phyloP scores from a whole-genome alignment of 306 rosid genomes.

The Ceratonia siliqua region DNA sequence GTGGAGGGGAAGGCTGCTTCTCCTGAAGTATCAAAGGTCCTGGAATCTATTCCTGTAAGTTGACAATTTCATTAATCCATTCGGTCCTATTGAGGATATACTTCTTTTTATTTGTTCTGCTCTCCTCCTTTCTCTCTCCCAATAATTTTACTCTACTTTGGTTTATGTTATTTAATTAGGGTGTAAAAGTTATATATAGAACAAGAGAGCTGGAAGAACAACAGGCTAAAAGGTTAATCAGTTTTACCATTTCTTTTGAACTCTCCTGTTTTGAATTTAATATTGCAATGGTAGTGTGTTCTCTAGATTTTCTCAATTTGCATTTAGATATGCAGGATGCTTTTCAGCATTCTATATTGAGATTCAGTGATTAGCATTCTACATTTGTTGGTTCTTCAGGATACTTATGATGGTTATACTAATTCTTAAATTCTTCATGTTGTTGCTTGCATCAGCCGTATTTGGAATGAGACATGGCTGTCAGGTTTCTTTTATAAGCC shows the following conservation, averaged over 20 bases:
- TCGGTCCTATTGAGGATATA: background rate
- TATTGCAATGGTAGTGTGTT: constrained; percentile 3
- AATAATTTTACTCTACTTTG: constrained; percentile 29
- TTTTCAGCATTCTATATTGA: constrained; percentile 3
- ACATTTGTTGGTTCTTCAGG: background rate
- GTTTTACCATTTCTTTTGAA: constrained; percentile 23
- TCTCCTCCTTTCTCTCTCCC: constrained; percentile 4
- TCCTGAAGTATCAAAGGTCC: constrained; percentile 69
- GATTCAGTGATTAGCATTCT: background rate
- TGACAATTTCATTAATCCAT: constrained; percentile 15
- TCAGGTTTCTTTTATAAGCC: constrained; percentile 97
- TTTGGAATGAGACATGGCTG: constrained; percentile 98
- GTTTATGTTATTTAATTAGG: constrained; percentile 55
- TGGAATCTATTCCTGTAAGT: constrained; percentile 92
- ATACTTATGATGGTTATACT: constrained; percentile 20
- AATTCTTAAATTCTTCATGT: constrained; percentile 2
- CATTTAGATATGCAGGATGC: background rate
- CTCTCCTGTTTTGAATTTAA: constrained; percentile 8
- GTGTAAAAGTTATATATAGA: constrained; percentile 90
- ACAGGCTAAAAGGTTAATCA: constrained; percentile 81
- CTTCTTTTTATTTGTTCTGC: constrained; percentile 19
- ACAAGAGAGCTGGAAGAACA: constrained; percentile 89
- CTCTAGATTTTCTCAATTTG: background rate
- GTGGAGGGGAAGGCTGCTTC: constrained; percentile 98
- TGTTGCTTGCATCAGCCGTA: constrained; percentile 71